Evolutionary conservation across 768 basidiomycete genomes (phyloP), one percentile per base, ranked within the genome.

Genomic region (Macrolepiota fuliginosa): DNA sequence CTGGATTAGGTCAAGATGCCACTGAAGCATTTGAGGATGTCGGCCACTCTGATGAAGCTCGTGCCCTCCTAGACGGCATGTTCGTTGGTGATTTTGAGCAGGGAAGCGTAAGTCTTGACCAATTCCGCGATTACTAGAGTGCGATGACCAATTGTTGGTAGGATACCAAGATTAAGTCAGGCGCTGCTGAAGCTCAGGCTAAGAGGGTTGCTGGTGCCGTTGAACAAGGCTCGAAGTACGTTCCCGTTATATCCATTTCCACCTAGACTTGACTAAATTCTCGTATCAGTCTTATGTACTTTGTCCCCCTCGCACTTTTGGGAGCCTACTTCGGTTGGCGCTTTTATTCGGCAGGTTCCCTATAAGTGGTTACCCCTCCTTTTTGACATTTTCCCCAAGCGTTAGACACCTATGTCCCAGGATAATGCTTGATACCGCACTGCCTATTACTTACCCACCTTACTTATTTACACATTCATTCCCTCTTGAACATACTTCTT

Each of bases 1-100:
- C 49, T n/a, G 36, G 58, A 45, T 63, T 40, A 96, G 94, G 92
- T 68, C 89, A 91, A 73, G 95, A 98, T 73, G 96, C 96, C 24
- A 96, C 96, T 36, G 97, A 98, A 70, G 94, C 97, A 5, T 99
- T 99, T 70, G 96, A 98, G 78, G 97, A 99, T 73, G 96, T 99
- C 32, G 97, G 97, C 32, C 97, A 98, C 83, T 98, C 96, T 0
- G 96, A 98, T 68, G 97, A 99, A 77, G 97, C 97, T 25, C 88
- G 97, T 56, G 89, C 81, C 12, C 83, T 96, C 62, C 82, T 98
- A 56, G 85, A 84, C 17, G 87, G 75, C 65, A 85, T 97, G 83
- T 77, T 86, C 45, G 80, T 97, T 55, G 96, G 96, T 56, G 85
- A 91, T 0, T 92, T 96, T 66, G 90, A 92, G 71, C 79, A 88